Percentiles rank a stretch among this genome's conserved stretches.
Conservation (phyloP, 352 stramenopile genomes). For the Phytopythium montanum region DNA sequence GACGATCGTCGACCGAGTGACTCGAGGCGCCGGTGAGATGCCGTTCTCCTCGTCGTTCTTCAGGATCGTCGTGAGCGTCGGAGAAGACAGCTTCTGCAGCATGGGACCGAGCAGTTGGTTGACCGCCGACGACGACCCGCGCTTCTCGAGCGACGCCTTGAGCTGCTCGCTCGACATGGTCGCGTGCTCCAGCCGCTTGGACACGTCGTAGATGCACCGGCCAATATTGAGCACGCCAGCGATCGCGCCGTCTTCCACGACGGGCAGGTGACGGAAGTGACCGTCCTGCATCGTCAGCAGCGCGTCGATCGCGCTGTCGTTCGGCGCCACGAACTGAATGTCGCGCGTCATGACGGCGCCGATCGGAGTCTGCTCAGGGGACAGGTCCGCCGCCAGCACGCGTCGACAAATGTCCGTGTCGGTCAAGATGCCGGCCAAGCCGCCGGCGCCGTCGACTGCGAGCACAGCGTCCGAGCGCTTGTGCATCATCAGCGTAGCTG, state of each 20-base stretch:
- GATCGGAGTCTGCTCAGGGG: slow-evolving; percentile 65
- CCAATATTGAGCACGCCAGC: slow-evolving; percentile 97
- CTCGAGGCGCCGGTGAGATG: slow-evolving; percentile 48
- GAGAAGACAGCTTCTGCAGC: slow-evolving; percentile 77
- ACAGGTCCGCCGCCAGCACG: slow-evolving; percentile 87
- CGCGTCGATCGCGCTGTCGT: slow-evolving; percentile 95
- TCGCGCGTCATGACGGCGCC: slow-evolving; percentile 94
- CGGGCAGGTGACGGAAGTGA: slow-evolving; percentile 96
- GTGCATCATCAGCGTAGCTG: slow-evolving; percentile 87
- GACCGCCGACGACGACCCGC: slow-evolving; percentile 62
- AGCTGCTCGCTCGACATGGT: slow-evolving; percentile 82
- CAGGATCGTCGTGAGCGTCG: slow-evolving; percentile 82
- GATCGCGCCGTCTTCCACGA: slow-evolving; percentile 87
- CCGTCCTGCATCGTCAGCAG: slow-evolving; percentile 98
- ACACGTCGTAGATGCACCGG: slow-evolving; percentile 98
- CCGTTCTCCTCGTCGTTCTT: slow-evolving; percentile 63
- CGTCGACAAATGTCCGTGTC: slow-evolving; percentile 95
- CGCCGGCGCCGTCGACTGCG: slow-evolving; percentile 80
- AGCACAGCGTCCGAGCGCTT: slow-evolving; percentile 94
- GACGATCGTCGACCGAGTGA: slow-evolving; percentile 86
- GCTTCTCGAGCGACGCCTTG: slow-evolving; percentile 78
- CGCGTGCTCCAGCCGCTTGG: slow-evolving; percentile 93
- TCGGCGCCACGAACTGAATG: slow-evolving; percentile 93
- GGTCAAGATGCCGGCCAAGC: slow-evolving; percentile 94
- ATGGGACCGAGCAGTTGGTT: slow-evolving; percentile 79